Evolutionary conservation across 2,329 filamentous ascomycete genomes (phyloP), one percentile per base, ranked within the genome.

Genomic region (Bipolaris zeicola): DNA sequence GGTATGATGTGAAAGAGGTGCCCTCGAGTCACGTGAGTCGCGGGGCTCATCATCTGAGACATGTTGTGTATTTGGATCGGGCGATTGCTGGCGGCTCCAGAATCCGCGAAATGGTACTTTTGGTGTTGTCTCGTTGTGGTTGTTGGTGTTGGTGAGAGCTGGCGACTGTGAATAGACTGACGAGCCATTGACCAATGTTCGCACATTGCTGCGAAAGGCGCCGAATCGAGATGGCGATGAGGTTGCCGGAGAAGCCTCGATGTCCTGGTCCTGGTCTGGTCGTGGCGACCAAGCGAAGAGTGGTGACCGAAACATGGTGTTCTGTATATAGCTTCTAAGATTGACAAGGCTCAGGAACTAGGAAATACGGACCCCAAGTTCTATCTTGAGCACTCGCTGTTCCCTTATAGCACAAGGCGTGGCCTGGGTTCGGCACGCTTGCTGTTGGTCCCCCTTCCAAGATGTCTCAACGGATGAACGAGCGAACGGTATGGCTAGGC

Each of bases 111-210:
- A 71, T 2, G 71, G 70, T 18, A 69, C 60, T 57, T 76, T 76
- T 11, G 73, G 73, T 16, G 71, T 76, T 42, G 60, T 62, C 20
- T 41, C 38, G 14, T 41, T 41, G 43, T 66, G 61, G 51, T 63
- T 64, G 37, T 63, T 63, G 45, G 67, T 62, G 55, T 63, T 64
- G 24, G 67, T 62, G 11, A 61, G 59, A 20, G 59, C 64, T 5
- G 74, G 73, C 16, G 71, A 73, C 26, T 71, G 65, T 24, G 74
- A 76, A 59, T 76, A 76, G 14, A 76, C 56, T 1, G 74, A 76
- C 36, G 72, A 75, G 8, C 73, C 73, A 48, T 75, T 73, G 58
- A 72, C 62, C 55, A 73, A 69, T 13, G 66, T 65, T 48, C 71
- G 68, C 44, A 71, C 53, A 28, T 67, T 67, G 46, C 41, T 62